Evolutionary conservation across 352 stramenopile genomes (phyloP).

Genomic region (Pythium sp.): DNA sequence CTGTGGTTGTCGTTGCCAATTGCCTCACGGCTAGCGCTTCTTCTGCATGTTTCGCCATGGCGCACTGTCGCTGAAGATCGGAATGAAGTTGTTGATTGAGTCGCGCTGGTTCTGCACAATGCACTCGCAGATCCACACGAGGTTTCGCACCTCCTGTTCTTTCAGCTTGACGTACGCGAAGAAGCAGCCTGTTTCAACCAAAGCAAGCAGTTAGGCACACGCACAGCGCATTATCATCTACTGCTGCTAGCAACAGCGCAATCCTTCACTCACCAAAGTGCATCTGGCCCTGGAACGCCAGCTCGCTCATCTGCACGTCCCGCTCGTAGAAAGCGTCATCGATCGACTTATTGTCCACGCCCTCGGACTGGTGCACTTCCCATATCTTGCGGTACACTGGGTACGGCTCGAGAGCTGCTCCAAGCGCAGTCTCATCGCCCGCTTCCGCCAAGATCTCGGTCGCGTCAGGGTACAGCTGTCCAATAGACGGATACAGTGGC

Average conservation of each 20-base stretch:
- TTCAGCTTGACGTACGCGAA: conserved; percentile 99
- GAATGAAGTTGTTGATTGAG: conserved; percentile 99
- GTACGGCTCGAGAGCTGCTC: conserved; percentile 91
- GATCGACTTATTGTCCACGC: conserved; percentile 95
- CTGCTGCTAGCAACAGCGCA: neutral
- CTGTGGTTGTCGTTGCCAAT: neutral
- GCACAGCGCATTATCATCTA: neutral
- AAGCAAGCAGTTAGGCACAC: neutral
- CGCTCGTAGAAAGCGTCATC: conserved; percentile 99
- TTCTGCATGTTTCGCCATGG: conserved; percentile 86
- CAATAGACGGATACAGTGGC: conserved; percentile 96
- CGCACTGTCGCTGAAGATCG: conserved; percentile 95
- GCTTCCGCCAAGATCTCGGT: conserved; percentile 94
- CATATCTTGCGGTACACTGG: conserved; percentile 97
- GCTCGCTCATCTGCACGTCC: conserved; percentile 97
- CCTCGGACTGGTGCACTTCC: conserved; percentile 93
- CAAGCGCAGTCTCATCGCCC: conserved; percentile 87
- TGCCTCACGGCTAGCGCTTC: conserved; percentile 36
- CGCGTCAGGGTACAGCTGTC: conserved; percentile 96
- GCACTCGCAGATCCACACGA: conserved; percentile 99
- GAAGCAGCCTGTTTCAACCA: conserved; percentile 73
- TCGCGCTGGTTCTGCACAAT: conserved; percentile 99
- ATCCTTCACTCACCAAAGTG: conserved; percentile 89
- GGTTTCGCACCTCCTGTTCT: conserved; percentile 99
- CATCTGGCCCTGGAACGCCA: conserved; percentile 99